Conservation (phyloP, 495 filamentous ascomycete species). For the Apodospora peruviana region DNA sequence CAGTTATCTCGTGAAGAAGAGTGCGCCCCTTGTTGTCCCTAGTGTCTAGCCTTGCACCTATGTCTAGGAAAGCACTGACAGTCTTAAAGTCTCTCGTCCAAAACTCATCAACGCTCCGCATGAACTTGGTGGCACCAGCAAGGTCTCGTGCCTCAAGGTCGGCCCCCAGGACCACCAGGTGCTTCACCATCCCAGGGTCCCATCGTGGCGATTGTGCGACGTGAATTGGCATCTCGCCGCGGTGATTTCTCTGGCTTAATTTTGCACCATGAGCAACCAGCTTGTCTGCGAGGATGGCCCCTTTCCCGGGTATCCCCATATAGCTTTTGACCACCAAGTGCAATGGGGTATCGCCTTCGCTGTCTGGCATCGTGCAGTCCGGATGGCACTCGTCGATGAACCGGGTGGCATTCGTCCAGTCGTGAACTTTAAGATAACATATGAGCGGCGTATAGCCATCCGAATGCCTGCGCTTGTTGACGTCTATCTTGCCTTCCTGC, state of each 20-base stretch:
- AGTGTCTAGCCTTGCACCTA: constrained; percentile 7
- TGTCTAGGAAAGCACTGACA: not conserved
- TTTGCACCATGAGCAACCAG: constrained; percentile 6
- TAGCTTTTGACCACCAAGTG: no score
- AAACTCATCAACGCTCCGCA: not conserved
- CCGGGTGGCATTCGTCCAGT: not conserved
- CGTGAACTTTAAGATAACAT: not conserved
- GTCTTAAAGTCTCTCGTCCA: not conserved
- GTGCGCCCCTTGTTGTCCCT: constrained; percentile 8
- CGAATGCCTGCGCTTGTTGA: constrained; percentile 12
- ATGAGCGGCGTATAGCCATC: constrained; percentile 15
- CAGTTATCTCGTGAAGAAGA: no score
- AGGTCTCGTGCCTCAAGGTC: constrained; percentile 19
- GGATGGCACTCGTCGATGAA: constrained; percentile 8
- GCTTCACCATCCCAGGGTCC: not conserved
- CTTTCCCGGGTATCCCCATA: not conserved
- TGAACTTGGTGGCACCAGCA: constrained; percentile 12
- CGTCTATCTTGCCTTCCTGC: constrained; percentile 12
- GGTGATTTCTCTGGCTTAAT: constrained; percentile 3
- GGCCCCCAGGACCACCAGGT: constrained; percentile 9
- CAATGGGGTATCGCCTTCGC: constrained; percentile 9
- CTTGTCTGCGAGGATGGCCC: not conserved
- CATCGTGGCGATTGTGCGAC: no score
- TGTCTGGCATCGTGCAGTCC: constrained; percentile 16
- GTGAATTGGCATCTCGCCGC: constrained; percentile 7